Base-by-base conservation (phyloP, 169 alveolate genomes). In the Plasmodium coatneyi region DNA sequence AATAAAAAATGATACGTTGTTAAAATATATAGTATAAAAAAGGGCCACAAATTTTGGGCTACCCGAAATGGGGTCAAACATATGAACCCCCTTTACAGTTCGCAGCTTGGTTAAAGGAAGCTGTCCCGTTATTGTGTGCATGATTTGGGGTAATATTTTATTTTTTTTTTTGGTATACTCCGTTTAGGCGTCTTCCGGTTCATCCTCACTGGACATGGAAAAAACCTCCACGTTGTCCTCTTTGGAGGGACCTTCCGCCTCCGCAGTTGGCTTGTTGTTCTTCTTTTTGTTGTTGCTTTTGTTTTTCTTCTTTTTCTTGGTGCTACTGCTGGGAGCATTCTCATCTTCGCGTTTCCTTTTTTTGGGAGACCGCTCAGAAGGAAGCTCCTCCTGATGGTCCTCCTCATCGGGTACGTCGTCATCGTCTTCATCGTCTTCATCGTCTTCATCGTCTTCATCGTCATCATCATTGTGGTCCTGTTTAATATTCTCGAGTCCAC, bases 141-240 rank as follows among this genome's bases (percentile, higher is more conserved):
- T 3, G 1, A 7, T 49, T 49, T 49, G 60, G 22, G 60, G 19
- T 5, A 6, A 1, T 39, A 39, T 39, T 39, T 39, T 39, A 41
- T 12, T 5, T 1, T 46, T 0, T 12, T 7, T 5, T 46, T 46
- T 46, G 56, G 56, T 46, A 46, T 9, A 46, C 19, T 66, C n/a
- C 76, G 41, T 1, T 66, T 66, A 2, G 30, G 30, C 32, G 36
- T 66, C 76, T 66, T 19, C 36, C 46, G 5, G 6, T 1, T 84
- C 84, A 19, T 84, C 93, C 28, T 84, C 93, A 66, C 93, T 84
- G 54, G 93, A 84, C 78, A 84, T 72, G 36, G 93, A 84, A 12
- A 84, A 84, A 16, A 19, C 93, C 22, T 84, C 84, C 7, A 84
- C 41, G 7, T 84, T 30, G 66, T 84, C 93, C 39, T 71, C 80